Conservation (phyloP, 2,329 filamentous ascomycete genomes). For the Colletotrichum horii region DNA sequence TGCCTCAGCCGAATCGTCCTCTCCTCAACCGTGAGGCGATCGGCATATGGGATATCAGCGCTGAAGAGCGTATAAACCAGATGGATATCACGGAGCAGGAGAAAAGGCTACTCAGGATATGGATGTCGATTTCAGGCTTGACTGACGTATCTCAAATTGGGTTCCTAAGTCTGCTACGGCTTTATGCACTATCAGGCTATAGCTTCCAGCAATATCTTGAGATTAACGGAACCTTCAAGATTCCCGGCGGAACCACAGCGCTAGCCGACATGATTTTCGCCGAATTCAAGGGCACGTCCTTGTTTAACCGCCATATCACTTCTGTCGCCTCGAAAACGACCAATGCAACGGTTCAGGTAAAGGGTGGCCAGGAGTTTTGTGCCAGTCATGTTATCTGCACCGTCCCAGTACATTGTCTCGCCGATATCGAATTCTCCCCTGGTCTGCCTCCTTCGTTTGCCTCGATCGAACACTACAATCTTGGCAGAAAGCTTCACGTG, state of each 20-base stretch:
- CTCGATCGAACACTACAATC: neutral
- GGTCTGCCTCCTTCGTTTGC: neutral
- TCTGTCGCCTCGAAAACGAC: accelerated
- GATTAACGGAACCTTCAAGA: neutral
- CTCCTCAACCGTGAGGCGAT: neutral
- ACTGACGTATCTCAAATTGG: neutral
- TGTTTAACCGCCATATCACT: neutral
- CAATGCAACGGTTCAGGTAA: neutral
- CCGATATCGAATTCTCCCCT: neutral
- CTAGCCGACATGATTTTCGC: neutral
- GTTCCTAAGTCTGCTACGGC: neutral
- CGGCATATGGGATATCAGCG: neutral
- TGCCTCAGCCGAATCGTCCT: neutral
- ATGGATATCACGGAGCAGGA: neutral
- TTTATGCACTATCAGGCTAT: neutral
- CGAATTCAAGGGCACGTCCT: neutral
- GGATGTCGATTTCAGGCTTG: neutral
- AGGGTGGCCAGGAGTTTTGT: neutral
- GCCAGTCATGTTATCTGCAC: neutral
- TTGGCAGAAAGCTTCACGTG: neutral
- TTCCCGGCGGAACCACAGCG: neutral
- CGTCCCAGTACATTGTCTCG: neutral
- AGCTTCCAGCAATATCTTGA: neutral
- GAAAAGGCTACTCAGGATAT: neutral
- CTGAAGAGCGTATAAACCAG: neutral